Base-by-base conservation (phyloP, 176 grass and related monocot genomes). In the Thinopyrum elongatum region DNA sequence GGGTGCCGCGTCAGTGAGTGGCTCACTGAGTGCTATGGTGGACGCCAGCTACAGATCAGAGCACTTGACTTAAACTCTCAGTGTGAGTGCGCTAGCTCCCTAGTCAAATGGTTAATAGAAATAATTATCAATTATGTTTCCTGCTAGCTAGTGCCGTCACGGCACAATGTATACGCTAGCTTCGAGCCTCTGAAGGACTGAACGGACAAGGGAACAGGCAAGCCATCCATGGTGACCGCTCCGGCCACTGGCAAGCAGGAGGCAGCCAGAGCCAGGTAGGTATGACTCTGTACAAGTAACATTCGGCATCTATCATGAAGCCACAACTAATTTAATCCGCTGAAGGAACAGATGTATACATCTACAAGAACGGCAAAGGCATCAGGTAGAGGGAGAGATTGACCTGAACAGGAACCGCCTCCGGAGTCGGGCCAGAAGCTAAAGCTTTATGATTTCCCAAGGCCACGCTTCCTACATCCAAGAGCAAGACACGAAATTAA, bases 401-500 rank as follows among this genome's bases (percentile, higher is more conserved):
- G 46, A 95, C 85, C 87, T 86, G 89, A 65, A 60, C 60, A 81
- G 84, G 71, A 5, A 27, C 46, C 7, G 55, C 55, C 81, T 85
- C 81, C 38, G 1, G 49, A 7, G 16, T 19, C 6, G 53, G 21
- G n/a, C 19, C 27, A 27, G 69, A 35, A 17, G 27, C 78, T 28
- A 69, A 70, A 0, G 68, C 49, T 25, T 70, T 81, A 39, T 29
- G 66, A 53, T 90, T 96, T 79, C 4, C 79, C 89, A 91, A 47
- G 21, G 80, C 60, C 76, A 90, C 6, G 87, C 78, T 93, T 88
- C 91, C 94, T 96, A 36, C 29, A 61, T 58, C 58, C 28, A 42
- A 31, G 33, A 76, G 42, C 2, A 42, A 49, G 14, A 0, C 13
- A 5, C 41, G 0, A 44, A 11, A 44, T 44, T 44, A 44, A 44